phyloP scores from a whole-genome alignment of 305 asterid species.

The Salvia sclarea region DNA sequence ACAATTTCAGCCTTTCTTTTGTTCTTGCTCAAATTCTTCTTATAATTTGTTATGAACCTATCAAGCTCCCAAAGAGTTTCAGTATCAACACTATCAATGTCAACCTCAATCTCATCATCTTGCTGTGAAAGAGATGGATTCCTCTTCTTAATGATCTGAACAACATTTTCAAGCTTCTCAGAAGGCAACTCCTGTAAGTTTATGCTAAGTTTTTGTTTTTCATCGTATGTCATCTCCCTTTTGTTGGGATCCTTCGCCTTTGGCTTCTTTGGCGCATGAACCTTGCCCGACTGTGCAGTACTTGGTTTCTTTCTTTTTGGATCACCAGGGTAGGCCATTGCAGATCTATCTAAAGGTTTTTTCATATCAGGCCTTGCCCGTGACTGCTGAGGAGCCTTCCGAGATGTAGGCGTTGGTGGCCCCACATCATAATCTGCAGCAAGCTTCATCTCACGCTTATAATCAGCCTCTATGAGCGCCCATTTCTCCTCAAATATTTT shows the following conservation, averaged over 20 bases:
- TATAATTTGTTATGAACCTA: constrained; percentile 66
- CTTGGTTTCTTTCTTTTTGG: constrained; percentile 40
- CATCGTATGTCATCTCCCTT: constrained; percentile 77
- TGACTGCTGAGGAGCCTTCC: constrained; percentile 45
- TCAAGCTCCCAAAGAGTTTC: constrained; percentile 85
- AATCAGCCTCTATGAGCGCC: constrained; percentile 59
- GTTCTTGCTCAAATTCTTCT: constrained; percentile 66
- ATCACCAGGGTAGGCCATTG: constrained; percentile 34
- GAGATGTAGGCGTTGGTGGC: constrained; percentile 43
- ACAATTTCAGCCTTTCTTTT: constrained; percentile 53
- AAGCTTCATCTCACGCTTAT: constrained; percentile 41
- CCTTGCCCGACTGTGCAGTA: constrained; percentile 44
- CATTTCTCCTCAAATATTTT: constrained; percentile 66
- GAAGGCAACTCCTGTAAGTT: constrained; percentile 64
- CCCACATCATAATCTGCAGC: constrained; percentile 44
- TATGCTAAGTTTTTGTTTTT: constrained; percentile 63
- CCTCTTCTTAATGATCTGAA: constrained; percentile 68
- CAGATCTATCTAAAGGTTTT: constrained; percentile 38
- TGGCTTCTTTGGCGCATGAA: constrained; percentile 57
- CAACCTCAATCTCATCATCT: constrained; percentile 76
- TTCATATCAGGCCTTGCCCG: constrained; percentile 38
- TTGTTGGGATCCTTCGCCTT: constrained; percentile 67
- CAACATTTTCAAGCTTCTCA: constrained; percentile 69
- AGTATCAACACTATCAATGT: constrained; percentile 63
- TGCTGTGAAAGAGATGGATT: constrained; percentile 58